Evolutionary conservation across 768 basidiomycete species (phyloP), one percentile per base, ranked within the genome.

Genomic region (Tylopilus subfusipes): DNA sequence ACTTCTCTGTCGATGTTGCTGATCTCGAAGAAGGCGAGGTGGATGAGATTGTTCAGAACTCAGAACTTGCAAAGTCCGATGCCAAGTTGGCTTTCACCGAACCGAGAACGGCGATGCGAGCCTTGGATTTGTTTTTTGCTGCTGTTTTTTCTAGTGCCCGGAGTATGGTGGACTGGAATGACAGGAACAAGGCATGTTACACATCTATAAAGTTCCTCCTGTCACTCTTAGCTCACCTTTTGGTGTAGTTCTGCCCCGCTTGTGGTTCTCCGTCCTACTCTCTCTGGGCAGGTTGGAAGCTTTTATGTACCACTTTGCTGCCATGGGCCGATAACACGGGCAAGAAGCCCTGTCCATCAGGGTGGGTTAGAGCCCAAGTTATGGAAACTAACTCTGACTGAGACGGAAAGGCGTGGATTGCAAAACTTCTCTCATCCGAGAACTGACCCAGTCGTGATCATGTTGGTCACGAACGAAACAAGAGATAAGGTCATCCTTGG

Each of bases 281-380:
- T 0, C 76, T 91, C 61, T 98, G 96, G 96, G 93, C 84, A 4
- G 96, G 96, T 0, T 99, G 94, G 95, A 99, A 99, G 72, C 73
- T 94, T 2, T 79, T 82, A 5, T 99, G 96, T 69, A 75, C 80
- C 7, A 80, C 88, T 0, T 68, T 90, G 25, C 69, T 92, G 19
- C 89, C 90, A 7, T 91, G 90, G 87, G 76, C 80, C 7, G 78
- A 86, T 56, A 84, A 84, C 50, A 71, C 73, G 38, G 81, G 78
- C 39, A 77, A 74, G 61, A 82, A 81, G 62, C 84, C 85, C 5
- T 93, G 91, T 74, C 80, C 80, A 6, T 85, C 90, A 38, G 79
- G 73, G 88, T 92, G 75, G 34, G 83, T 71, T 24, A n/a, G 38
- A 53, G 8, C 33, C 33, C n/a, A 29, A 40, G 48, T 16, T 48